A percentile compares a stretch with the other conserved stretches of the same genome.
Conservation (phyloP, 2,329 filamentous ascomycete genomes). For the Ophiostoma quercus region DNA sequence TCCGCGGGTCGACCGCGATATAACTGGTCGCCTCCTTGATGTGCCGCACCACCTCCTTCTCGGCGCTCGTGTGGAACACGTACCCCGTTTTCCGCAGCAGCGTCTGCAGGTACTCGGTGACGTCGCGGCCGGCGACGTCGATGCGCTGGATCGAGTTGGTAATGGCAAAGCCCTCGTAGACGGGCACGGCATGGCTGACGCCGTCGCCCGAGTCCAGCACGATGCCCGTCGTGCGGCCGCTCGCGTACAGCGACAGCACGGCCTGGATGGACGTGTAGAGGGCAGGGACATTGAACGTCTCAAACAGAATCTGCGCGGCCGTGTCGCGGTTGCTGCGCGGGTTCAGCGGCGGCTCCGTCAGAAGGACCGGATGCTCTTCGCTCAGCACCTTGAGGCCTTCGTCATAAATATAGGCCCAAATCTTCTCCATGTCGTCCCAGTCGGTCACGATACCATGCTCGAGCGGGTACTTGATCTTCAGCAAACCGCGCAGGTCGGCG, state of each 20-base stretch:
- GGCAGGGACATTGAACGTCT: constrained; percentile 96
- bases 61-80: constrained; percentile 93
- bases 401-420: constrained; percentile 97
- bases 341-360: constrained; percentile 94
- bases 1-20: constrained; percentile 81
- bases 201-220: constrained; percentile 94
- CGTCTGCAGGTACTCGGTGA: constrained; percentile 91
- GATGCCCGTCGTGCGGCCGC: constrained; percentile 89
- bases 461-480: constrained; percentile 93
- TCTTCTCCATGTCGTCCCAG: constrained; percentile 99
- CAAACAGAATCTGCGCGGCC: constrained; percentile 94
- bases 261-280: constrained; percentile 97
- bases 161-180: constrained; percentile 97
- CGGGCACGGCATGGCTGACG: constrained; percentile 93
- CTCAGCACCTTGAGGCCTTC: constrained; percentile 94
- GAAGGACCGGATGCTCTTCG: constrained; percentile 95
- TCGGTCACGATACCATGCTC: constrained; percentile 98
- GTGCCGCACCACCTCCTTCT: constrained; percentile 96
- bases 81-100: constrained; percentile 87
- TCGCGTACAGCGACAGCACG: constrained; percentile 91
- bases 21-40: constrained; percentile 97
- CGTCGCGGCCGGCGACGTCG: constrained; percentile 91
- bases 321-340: constrained; percentile 93
- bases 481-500: constrained; percentile 79
- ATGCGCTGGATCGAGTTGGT: constrained; percentile 92